A percentile compares a stretch with the other conserved stretches of the same genome.
Evolutionary conservation across 306 rosid species (phyloP).

Genomic region (Luffa acutangula): DNA sequence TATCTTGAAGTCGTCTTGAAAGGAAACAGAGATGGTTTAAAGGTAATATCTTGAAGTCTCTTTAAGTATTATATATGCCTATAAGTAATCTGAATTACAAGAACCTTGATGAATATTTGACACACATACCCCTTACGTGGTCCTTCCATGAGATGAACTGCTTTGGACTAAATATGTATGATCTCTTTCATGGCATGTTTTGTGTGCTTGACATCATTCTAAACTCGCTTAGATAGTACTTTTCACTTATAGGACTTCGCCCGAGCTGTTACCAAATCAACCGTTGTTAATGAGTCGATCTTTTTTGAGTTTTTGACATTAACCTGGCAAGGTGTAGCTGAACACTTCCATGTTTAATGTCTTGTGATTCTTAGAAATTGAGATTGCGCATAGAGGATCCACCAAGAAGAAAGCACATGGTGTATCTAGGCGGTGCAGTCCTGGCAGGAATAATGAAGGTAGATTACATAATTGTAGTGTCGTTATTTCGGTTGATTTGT

Average conservation of each 20-base stretch:
- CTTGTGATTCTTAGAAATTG: conserved; percentile 46
- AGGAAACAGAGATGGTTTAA: conserved; percentile 91
- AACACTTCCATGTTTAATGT: not conserved
- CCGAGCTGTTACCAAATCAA: no score
- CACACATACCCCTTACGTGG: not conserved
- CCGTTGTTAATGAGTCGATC: not conserved
- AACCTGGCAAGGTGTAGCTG: not conserved
- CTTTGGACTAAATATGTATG: not conserved
- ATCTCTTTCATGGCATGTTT: not conserved
- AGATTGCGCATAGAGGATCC: conserved; percentile 96
- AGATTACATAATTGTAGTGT: conserved; percentile 1
- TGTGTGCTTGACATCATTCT: not conserved
- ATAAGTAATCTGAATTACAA: conserved; percentile 9
- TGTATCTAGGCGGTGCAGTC: conserved; percentile 98
- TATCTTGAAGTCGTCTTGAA: conserved; percentile 86
- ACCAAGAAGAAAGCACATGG: conserved; percentile 98
- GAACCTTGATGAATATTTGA: not conserved
- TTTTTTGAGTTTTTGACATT: not conserved
- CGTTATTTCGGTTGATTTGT: not conserved
- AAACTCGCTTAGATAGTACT: not conserved
- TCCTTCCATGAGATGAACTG: not conserved
- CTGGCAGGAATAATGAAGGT: conserved; percentile 99
- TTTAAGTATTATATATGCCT: not conserved
- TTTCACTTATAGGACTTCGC: not conserved
- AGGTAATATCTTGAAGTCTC: conserved; percentile 35